Conservation (phyloP, 768 basidiomycete genomes). For the Candolleomyces efflorescens region DNA sequence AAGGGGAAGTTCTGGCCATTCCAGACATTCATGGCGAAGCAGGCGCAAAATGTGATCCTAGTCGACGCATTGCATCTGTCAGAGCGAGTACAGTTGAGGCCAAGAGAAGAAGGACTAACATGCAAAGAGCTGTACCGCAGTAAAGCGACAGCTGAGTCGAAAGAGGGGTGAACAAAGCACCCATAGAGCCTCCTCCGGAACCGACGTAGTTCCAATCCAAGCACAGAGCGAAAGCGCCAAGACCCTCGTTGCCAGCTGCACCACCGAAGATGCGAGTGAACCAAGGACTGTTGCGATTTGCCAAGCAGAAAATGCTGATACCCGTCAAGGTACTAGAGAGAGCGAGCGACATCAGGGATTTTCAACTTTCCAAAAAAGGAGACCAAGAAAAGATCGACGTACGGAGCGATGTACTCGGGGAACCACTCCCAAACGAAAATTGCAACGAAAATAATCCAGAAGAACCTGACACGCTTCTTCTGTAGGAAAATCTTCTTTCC, state of each 20-base stretch:
- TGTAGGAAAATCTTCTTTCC: slow-evolving; percentile 39
- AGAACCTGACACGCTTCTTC: slow-evolving; percentile 53
- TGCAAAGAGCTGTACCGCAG: slow-evolving; percentile 47
- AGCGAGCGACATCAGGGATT: slow-evolving; percentile 10
- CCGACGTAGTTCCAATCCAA: slow-evolving; percentile 63
- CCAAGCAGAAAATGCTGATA: slow-evolving; percentile 57
- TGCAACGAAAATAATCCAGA: slow-evolving; percentile 47
- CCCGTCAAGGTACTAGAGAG: slow-evolving; percentile 46
- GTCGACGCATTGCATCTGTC: not conserved
- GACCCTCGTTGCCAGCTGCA: slow-evolving; percentile 57
- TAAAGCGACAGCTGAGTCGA: slow-evolving; percentile 49
- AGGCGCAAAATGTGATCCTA: slow-evolving; percentile 41
- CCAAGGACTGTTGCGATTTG: slow-evolving; percentile 41
- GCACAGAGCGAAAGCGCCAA: slow-evolving; percentile 54
- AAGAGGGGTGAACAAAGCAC: slow-evolving; percentile 48
- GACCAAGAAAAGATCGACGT: slow-evolving; percentile 13
- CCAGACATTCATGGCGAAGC: slow-evolving; percentile 50
- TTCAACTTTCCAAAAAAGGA: not conserved
- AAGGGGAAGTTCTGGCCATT: slow-evolving; percentile 57
- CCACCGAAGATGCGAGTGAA: slow-evolving; percentile 59
- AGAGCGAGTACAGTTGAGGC: not conserved
- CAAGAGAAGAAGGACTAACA: slow-evolving; percentile 32
- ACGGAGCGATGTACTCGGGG: slow-evolving; percentile 46
- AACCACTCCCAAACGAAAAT: slow-evolving; percentile 58
- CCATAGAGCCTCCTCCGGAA: slow-evolving; percentile 39